phyloP scores from a whole-genome alignment of 2,329 filamentous ascomycete genomes.

The Clonostachys solani region DNA sequence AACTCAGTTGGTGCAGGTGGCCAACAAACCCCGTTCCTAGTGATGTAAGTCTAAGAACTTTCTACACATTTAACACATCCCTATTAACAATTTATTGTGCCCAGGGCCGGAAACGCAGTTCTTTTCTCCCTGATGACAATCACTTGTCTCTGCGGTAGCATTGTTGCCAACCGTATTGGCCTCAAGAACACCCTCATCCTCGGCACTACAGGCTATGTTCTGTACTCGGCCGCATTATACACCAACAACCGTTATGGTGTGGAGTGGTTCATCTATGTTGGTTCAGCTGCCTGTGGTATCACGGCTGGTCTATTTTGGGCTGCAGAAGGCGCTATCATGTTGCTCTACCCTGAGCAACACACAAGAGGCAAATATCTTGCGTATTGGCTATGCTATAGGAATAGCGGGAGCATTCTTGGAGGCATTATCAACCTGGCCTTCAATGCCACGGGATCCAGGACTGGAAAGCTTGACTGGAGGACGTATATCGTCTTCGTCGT shows the following conservation, averaged over 20 bases:
- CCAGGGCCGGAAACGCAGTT: slow-evolving; percentile 57
- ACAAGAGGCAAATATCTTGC: slow-evolving; percentile 1
- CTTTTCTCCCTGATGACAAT: slow-evolving; percentile 72
- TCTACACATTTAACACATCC: no score
- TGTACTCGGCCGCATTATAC: slow-evolving; percentile 71
- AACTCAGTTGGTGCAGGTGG: slow-evolving; percentile 49
- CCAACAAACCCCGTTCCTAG: slow-evolving; percentile 31
- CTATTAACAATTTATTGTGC: no score
- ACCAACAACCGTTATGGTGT: slow-evolving; percentile 66
- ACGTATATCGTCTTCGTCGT: slow-evolving; percentile 20
- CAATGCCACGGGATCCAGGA: slow-evolving; percentile 23
- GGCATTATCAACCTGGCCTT: slow-evolving; percentile 39
- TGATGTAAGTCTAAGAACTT: slow-evolving; percentile 29
- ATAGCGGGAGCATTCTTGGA: slow-evolving; percentile 40
- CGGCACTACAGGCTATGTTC: slow-evolving; percentile 54
- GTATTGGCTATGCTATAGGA: slow-evolving; percentile 37
- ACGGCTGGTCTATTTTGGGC: slow-evolving; percentile 73
- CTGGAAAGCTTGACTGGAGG: slow-evolving; percentile 39
- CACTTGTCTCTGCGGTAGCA: slow-evolving; percentile 62
- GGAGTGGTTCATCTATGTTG: slow-evolving; percentile 65
- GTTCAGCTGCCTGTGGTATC: slow-evolving; percentile 64
- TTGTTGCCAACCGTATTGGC: slow-evolving; percentile 62
- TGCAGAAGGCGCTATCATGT: slow-evolving; percentile 68
- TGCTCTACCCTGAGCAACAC: slow-evolving; percentile 41
- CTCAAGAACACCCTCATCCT: slow-evolving; percentile 69